These are phyloP conservation scores for Microcera coccophila DNA, from an alignment of 2,329 filamentous ascomycete species.

Conservation along the genomic window DNA sequence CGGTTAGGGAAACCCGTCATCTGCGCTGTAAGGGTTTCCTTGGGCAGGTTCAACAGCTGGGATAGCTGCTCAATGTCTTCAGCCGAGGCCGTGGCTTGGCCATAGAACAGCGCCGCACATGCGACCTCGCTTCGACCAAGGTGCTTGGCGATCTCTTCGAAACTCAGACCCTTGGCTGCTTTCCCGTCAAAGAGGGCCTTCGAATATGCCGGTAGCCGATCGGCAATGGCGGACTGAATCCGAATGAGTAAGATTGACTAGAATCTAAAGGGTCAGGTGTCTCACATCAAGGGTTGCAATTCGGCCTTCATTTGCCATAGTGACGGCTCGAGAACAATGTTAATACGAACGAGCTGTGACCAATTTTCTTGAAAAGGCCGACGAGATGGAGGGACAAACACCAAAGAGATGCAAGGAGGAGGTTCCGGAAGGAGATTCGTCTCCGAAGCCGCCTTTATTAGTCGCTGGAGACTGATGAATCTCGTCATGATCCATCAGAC, in stretches of 20 bases:
- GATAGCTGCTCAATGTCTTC: slow-evolving; percentile 67
- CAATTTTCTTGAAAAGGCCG: not conserved
- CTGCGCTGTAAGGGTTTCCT: slow-evolving; percentile 54
- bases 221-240: slow-evolving; percentile 58
- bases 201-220: slow-evolving; percentile 67
- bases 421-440: not conserved
- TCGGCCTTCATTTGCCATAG: slow-evolving; percentile 25
- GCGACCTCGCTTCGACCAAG: slow-evolving; percentile 80
- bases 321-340: slow-evolving; percentile 1
- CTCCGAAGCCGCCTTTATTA: not conserved
- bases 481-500: slow-evolving; percentile 1
- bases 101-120: slow-evolving; percentile 85
- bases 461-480: too few relatives aligned
- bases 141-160: slow-evolving; percentile 70
- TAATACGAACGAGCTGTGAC: not conserved
- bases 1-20: slow-evolving; percentile 75
- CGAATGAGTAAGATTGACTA: slow-evolving; percentile 11
- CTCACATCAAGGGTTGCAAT: slow-evolving; percentile 38
- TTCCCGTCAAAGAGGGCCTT: slow-evolving; percentile 70
- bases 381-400: not conserved
- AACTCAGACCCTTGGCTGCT: slow-evolving; percentile 68
- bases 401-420: not conserved
- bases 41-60: slow-evolving; percentile 58
- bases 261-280: not conserved
- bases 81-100: slow-evolving; percentile 68